Evolutionary conservation across 257 asterid species (phyloP).

Genomic region (Rhazya stricta): DNA sequence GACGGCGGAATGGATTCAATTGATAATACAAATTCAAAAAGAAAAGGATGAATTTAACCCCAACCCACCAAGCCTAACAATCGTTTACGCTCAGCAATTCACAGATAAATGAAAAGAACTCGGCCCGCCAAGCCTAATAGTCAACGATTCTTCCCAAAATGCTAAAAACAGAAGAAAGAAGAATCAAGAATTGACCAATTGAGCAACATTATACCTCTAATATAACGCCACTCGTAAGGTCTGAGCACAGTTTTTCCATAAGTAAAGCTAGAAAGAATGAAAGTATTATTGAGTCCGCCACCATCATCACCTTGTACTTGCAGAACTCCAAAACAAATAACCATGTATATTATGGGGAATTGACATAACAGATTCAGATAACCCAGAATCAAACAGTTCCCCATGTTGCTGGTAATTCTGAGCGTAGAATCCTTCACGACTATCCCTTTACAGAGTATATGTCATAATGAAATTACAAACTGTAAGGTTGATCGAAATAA

Average conservation of each 20-base stretch:
- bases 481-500: no score
- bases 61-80: constrained; percentile 16
- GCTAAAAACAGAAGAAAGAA: neutral
- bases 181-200: neutral
- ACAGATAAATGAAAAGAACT: constrained; percentile 8
- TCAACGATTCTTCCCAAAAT: constrained; percentile 9
- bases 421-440: constrained; percentile 7
- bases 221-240: constrained; percentile 86
- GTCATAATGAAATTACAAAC: no score
- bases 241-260: constrained; percentile 55
- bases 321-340: constrained; percentile 17
- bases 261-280: constrained; percentile 66
- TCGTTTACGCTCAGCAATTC: constrained; percentile 1
- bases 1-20: neutral
- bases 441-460: no score
- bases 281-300: constrained; percentile 28
- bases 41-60: constrained; percentile 14
- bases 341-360: constrained; percentile 22
- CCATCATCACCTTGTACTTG: constrained; percentile 25
- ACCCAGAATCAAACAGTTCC: constrained; percentile 41
- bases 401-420: constrained; percentile 30
- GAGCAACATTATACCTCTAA: constrained; percentile 47
- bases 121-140: constrained; percentile 18
- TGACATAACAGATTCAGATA: constrained; percentile 24
- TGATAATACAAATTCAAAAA: neutral